These are phyloP conservation scores for Fusarium cicatricum DNA, from an alignment of 2,329 filamentous ascomycete genomes.

Conservation along the genomic window DNA sequence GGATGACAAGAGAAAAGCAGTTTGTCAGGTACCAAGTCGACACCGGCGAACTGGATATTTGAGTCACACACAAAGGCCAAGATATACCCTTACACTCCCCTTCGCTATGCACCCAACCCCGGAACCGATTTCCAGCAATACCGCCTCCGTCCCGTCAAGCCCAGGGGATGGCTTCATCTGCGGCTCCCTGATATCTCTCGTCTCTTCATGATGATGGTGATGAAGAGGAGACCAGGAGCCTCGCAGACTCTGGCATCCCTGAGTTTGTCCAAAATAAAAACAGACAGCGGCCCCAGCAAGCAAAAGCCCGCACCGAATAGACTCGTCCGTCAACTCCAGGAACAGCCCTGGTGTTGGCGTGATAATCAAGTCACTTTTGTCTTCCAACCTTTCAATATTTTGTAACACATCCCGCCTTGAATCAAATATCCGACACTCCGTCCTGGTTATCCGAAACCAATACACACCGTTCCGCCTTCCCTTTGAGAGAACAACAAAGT, in stretches of 20 bases:
- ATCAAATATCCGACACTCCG: slow-evolving; percentile 52
- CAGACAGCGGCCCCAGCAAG: slow-evolving; percentile 42
- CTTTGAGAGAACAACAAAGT: slow-evolving; percentile 52
- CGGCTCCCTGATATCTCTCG: background rate
- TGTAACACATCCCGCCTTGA: slow-evolving; percentile 47
- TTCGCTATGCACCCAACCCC: slow-evolving; percentile 55
- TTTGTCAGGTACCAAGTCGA: slow-evolving; percentile 37
- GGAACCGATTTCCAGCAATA: slow-evolving; percentile 54
- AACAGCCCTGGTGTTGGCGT: slow-evolving; percentile 40
- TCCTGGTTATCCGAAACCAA: slow-evolving; percentile 50
- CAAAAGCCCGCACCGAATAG: slow-evolving; percentile 44
- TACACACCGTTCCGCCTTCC: slow-evolving; percentile 48
- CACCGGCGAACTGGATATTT: slow-evolving; percentile 44
- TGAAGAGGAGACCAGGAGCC: slow-evolving; percentile 10
- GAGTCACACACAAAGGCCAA: slow-evolving; percentile 50
- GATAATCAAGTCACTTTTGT: slow-evolving; percentile 51
- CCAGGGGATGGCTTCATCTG: slow-evolving; percentile 3
- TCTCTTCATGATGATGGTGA: background rate
- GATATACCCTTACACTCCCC: slow-evolving; percentile 53
- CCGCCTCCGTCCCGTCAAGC: slow-evolving; percentile 41
- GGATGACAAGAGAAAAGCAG: slow-evolving; percentile 40
- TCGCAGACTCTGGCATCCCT: slow-evolving; percentile 13
- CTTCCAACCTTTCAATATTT: slow-evolving; percentile 49
- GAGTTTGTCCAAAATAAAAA: slow-evolving; percentile 47
- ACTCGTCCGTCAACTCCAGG: slow-evolving; percentile 45